Evolutionary conservation across 805 yeast species (phyloP), one percentile per base, ranked within the genome.

Genomic region (Saccharomycopsis microspora): DNA sequence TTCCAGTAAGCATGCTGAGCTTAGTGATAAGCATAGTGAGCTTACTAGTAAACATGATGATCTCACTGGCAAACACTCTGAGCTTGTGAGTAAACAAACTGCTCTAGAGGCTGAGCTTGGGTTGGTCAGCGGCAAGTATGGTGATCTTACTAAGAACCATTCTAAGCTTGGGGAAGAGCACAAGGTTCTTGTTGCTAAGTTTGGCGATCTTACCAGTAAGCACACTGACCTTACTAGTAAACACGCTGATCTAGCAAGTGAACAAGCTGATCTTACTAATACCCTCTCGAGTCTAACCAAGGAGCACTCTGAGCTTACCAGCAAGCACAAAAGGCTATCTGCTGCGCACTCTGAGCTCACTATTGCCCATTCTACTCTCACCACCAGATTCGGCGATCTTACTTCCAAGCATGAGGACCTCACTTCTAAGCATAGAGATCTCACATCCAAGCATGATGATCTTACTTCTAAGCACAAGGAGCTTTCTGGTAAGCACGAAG

Each of bases 281-380:
- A 43, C 33, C 10, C 46, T 33, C 11, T 36, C 11, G 9, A 38
- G 8, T 6, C 6, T 42, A 1, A 40, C 1, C 8, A 6, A n/a
- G 11, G 27, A 42, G 19, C 44, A 31, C 28, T 7, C 19, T 42
- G 44, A 42, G 11, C 34, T 42, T 28, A 31, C 44, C 2, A 31
- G n/a, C 7, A 42, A 42, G 28, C 44, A 42, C 19, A 37, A 32
- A 2, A 38, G 8, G 1, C 6, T 42, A 29, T 36, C 33, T 8
- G 51, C 47, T 4, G 48, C 47, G 10, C 51, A 48, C 31, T 40
- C 41, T 27, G 48, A 42, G 31, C 35, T 48, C 19, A 42, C 33
- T 5, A n/a, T 19, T 8, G 41, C 39, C 19, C 33, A 47, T 30
- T 43, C 35, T n/a, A n/a, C 32, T 7, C 27, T 44, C 11, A 44